Percentiles rank a stretch among this genome's conserved stretches.
These are phyloP conservation scores for Blastobotrys peoriensis DNA, from an alignment of 805 yeast species.

Conservation along the genomic window DNA sequence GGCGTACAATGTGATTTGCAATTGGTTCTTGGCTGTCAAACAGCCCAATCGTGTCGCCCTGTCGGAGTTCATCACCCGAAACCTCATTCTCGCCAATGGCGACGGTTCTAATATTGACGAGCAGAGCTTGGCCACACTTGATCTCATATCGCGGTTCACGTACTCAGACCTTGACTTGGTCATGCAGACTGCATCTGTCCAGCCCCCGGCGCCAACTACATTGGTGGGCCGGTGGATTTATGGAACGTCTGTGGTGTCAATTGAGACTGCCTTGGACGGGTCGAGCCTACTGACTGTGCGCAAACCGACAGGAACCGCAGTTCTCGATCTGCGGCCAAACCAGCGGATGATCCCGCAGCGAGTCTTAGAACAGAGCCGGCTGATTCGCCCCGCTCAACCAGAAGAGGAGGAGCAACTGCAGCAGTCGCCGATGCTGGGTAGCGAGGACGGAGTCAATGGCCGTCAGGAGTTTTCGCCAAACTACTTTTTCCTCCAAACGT, in stretches of 20 bases:
- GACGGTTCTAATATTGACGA: constrained; percentile 34
- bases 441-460: background rate
- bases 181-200: constrained; percentile 28
- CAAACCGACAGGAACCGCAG: constrained; percentile 60
- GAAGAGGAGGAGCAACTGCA: constrained; percentile 1
- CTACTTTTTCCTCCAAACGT: constrained; percentile 46
- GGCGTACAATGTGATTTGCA: constrained; percentile 62
- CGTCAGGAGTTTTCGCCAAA: constrained; percentile 34
- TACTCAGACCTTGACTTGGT: constrained; percentile 56
- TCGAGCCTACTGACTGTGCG: constrained; percentile 45
- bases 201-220: background rate
- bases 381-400: background rate
- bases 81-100: constrained; percentile 42
- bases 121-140: constrained; percentile 57
- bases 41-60: constrained; percentile 52
- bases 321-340: constrained; percentile 36
- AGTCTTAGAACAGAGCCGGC: constrained; percentile 3
- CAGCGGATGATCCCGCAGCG: constrained; percentile 15
- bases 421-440: background rate
- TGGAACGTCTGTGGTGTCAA: constrained; percentile 51
- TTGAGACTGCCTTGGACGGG: constrained; percentile 51
- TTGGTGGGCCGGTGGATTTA: constrained; percentile 48
- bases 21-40: constrained; percentile 65
- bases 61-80: constrained; percentile 57
- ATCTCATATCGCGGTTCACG: constrained; percentile 61